Percentiles rank a stretch among this genome's conserved stretches.
Conservation (phyloP, 495 filamentous ascomycete genomes). For the Daldinia grandis region DNA sequence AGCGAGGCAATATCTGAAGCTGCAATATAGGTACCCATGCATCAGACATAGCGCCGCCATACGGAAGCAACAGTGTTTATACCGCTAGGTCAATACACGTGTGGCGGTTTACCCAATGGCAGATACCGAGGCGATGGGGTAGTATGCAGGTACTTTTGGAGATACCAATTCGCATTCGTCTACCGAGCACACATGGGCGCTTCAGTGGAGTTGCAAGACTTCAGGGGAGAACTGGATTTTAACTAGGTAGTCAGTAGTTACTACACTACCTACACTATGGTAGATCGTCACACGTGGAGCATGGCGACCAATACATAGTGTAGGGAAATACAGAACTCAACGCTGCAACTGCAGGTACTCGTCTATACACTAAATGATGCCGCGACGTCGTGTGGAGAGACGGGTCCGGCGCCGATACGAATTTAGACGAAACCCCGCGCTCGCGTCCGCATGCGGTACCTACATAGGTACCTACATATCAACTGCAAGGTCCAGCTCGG, state of each 20-base stretch:
- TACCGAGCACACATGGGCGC: constrained; percentile 9
- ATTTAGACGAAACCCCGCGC: background rate
- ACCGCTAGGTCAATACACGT: constrained; percentile 17
- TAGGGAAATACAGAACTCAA: background rate
- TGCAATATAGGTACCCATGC: background rate
- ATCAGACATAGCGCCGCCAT: background rate
- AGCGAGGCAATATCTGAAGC: background rate
- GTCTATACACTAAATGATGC: background rate
- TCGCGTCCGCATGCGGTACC: background rate
- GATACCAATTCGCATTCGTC: constrained; percentile 11
- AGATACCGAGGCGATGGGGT: background rate
- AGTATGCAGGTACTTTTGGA: background rate
- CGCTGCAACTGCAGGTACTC: constrained; percentile 1
- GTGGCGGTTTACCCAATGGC: constrained; percentile 20
- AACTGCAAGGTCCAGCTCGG: constrained; percentile 9
- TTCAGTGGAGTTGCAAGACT: background rate
- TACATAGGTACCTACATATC: too few relatives aligned
- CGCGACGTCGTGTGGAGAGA: constrained; percentile 5
- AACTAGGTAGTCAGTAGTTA: too few relatives aligned
- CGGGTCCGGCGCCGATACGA: background rate
- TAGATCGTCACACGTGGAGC: constrained; percentile 18
- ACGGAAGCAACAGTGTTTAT: background rate
- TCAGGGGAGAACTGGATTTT: background rate
- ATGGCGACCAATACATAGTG: constrained; percentile 12
- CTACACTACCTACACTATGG: too few relatives aligned